Conservation (phyloP, 108 stramenopile genomes). For the Pseudonitzschia pungens region DNA sequence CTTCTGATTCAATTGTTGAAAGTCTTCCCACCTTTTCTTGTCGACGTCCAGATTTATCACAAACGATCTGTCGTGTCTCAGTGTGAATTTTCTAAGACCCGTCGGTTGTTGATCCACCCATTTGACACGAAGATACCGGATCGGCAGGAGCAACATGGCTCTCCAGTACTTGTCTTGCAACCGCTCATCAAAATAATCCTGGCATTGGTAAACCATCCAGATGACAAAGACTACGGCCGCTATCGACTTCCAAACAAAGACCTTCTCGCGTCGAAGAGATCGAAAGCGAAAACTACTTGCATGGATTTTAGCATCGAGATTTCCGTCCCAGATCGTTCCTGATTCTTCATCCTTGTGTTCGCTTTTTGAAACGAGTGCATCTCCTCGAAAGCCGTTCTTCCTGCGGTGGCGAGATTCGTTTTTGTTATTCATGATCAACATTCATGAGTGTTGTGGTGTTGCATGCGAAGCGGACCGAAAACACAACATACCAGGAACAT, state of each 20-base stretch:
- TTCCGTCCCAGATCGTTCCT: no score
- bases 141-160: background rate
- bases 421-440: no score
- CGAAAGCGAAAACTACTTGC: background rate
- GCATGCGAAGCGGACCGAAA: no score
- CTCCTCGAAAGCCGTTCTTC: no score
- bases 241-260: background rate
- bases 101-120: background rate
- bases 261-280: background rate
- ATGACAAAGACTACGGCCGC: background rate
- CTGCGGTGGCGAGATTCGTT: no score
- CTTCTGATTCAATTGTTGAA: background rate
- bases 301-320: background rate
- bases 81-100: background rate
- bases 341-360: no score
- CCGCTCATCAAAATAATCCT: background rate
- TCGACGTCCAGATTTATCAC: background rate
- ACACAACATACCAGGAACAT: no score
- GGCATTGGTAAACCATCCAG: background rate
- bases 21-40: background rate
- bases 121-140: constrained; percentile 1
- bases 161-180: constrained; percentile 1
- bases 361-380: no score
- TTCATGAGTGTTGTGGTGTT: no score
- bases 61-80: background rate